A percentile compares a stretch with the other conserved stretches of the same genome.
Evolutionary conservation across 139 green algal genomes (phyloP).

Genomic region (Coelastrella sp.): DNA sequence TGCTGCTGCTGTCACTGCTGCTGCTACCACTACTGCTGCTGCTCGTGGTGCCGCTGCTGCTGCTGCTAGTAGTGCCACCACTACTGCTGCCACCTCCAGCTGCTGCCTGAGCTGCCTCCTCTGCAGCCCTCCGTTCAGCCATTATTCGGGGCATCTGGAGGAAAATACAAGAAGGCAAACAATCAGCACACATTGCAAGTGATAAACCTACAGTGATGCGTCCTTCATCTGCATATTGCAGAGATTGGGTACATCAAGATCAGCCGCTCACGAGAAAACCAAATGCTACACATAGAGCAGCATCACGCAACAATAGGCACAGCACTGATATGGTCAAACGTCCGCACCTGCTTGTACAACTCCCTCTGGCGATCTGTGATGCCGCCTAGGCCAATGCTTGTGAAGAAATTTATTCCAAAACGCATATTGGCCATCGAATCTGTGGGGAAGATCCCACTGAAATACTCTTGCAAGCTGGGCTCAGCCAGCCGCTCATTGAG

Average conservation of each 20-base stretch:
- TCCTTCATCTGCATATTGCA: no score
- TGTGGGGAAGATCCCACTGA: slow-evolving; percentile 92
- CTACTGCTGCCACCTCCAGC: slow-evolving; percentile 18
- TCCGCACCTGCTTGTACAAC: slow-evolving; percentile 62
- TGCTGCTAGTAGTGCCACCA: not conserved
- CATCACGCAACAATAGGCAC: no score
- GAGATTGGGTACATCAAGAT: no score
- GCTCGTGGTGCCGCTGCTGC: slow-evolving; percentile 21
- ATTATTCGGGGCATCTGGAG: slow-evolving; percentile 47
- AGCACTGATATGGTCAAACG: not conserved
- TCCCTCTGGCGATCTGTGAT: slow-evolving; percentile 95
- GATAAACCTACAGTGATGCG: no score
- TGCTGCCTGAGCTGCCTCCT: slow-evolving; percentile 31
- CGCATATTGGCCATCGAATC: slow-evolving; percentile 88
- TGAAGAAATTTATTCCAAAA: slow-evolving; percentile 99
- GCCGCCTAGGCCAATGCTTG: slow-evolving; percentile 96
- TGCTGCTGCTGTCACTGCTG: slow-evolving; percentile 29
- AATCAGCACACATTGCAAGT: no score
- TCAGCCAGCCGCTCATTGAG: slow-evolving; percentile 80
- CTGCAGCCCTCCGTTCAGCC: slow-evolving; percentile 34
- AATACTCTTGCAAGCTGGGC: slow-evolving; percentile 63
- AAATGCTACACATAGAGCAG: no score
- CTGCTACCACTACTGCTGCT: not conserved
- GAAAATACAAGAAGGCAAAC: no score
- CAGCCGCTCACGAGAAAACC: no score